Evolutionary conservation across 176 grass and related monocot genomes (phyloP).

Genomic region (Aegilops umbellulata): DNA sequence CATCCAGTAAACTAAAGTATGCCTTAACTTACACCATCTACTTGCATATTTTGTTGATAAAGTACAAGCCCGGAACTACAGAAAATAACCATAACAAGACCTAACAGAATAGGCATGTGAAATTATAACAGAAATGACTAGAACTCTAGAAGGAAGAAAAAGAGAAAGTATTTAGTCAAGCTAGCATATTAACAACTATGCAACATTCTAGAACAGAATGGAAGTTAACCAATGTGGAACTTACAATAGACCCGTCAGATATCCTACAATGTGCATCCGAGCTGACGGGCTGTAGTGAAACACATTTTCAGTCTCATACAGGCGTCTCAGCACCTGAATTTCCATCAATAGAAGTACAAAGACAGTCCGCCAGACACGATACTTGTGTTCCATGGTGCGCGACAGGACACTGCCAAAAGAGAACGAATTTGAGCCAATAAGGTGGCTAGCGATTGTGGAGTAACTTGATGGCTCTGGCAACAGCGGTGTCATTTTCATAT

Average conservation of each 20-base stretch:
- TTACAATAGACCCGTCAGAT: constrained; percentile 88
- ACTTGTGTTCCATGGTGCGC: constrained; percentile 55
- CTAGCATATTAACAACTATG: constrained; percentile 8
- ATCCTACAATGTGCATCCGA: constrained; percentile 81
- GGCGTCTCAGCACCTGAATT: constrained; percentile 78
- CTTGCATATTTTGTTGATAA: constrained; percentile 20
- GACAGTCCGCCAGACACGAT: constrained; percentile 74
- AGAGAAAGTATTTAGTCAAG: background rate
- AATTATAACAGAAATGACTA: background rate
- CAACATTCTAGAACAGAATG: constrained; percentile 14
- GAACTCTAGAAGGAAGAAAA: background rate
- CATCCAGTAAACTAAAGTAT: background rate
- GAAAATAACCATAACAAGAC: constrained; percentile 5
- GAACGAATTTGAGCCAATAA: constrained; percentile 68
- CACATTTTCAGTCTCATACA: constrained; percentile 88
- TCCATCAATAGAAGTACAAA: constrained; percentile 86
- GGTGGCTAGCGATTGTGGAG: constrained; percentile 69
- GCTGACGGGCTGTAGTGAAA: constrained; percentile 91
- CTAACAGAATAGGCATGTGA: constrained; percentile 8
- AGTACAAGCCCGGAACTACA: background rate
- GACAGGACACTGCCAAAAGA: constrained; percentile 49
- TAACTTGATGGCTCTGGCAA: constrained; percentile 53
- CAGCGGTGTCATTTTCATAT: constrained; percentile 69
- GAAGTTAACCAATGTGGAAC: constrained; percentile 31
- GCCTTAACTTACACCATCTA: background rate